Evolutionary conservation across 2,329 filamentous ascomycete genomes (phyloP).

Genomic region (Monilinia vaccinii-corymbosi): DNA sequence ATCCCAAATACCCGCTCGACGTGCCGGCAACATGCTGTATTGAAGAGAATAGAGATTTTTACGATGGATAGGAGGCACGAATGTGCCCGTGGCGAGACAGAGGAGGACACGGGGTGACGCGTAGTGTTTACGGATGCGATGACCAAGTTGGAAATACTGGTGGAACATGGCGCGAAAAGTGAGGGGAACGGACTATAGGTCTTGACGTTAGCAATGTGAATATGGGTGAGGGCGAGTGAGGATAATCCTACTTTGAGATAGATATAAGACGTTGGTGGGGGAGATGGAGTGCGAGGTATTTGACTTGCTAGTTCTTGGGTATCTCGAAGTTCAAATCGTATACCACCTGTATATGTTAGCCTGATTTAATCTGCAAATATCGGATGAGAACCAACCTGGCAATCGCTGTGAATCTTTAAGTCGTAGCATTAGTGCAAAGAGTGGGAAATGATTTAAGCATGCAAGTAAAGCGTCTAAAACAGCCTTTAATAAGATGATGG

Average conservation of each 20-base stretch:
- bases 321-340: conserved; percentile 83
- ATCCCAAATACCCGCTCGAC: conserved; percentile 69
- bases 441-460: conserved; percentile 91
- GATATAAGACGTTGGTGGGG: conserved; percentile 65
- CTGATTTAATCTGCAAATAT: not conserved
- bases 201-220: conserved; percentile 15
- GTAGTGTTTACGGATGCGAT: conserved; percentile 91
- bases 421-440: conserved; percentile 93
- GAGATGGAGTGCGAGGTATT: conserved; percentile 16
- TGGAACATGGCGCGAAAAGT: conserved; percentile 91
- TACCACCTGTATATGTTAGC: conserved; percentile 48
- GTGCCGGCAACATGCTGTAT: conserved; percentile 92
- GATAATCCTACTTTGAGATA: conserved; percentile 59
- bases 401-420: conserved; percentile 86
- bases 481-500: conserved; percentile 88
- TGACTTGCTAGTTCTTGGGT: conserved; percentile 44
- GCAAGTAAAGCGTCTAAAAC: conserved; percentile 84
- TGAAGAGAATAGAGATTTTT: conserved; percentile 93
- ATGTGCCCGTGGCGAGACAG: conserved; percentile 80
- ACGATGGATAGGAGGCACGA: conserved; percentile 89
- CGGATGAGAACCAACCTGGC: conserved; percentile 49
- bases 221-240: not conserved
- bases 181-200: conserved; percentile 73
- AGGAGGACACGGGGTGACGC: conserved; percentile 80
- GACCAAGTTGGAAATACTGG: conserved; percentile 91